Evolutionary conservation across 1,284 basidiomycete species (phyloP), one percentile per base, ranked within the genome.

Genomic region (Mycena sp.): DNA sequence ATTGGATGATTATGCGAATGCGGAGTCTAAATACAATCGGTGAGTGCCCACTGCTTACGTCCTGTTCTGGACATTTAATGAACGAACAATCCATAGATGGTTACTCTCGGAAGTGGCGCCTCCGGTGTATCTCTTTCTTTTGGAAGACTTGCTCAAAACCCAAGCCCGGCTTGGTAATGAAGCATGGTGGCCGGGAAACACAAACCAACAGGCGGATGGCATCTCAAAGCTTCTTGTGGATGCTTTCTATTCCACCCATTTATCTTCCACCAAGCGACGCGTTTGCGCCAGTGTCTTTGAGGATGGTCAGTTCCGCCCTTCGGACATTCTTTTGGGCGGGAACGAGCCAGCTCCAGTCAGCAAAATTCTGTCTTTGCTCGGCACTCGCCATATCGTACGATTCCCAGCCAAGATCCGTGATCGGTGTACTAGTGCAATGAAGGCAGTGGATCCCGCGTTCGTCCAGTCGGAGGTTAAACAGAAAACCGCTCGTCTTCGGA

Each of bases 121-220:
- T 2, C 65, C 68, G 3, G 22, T 70, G 7, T 74, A 74, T 44
- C 67, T 72, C 54, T 74, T 72, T 38, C 63, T 72, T 37, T 46
- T 74, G 46, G 67, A 69, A 30, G 73, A 74, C 44, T 54, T 74
- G 48, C 50, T 74, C 34, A 48, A 56, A 39, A 69, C 69, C 34
- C 69, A 71, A 30, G 63, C 63, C 20, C 52, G 41, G 30, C 64
- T 72, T 16, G 73, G 70, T 13, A 74, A 74, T 38, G 73, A 66
- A 46, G 54, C 59, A 10, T 74, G 70, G 73, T 74, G 73, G 73
- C 73, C 73, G 11, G 73, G 73, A 6, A 74, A 74, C 67, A 64
- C 62, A 16, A 57, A 44, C 25, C 67, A 72, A 25, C 66, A 59
- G 25, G 62, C 69, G 56, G 73, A 74, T 41, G 55, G 37, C 18